Base-by-base conservation (phyloP, 768 basidiomycete genomes). In the Panus rudis region DNA sequence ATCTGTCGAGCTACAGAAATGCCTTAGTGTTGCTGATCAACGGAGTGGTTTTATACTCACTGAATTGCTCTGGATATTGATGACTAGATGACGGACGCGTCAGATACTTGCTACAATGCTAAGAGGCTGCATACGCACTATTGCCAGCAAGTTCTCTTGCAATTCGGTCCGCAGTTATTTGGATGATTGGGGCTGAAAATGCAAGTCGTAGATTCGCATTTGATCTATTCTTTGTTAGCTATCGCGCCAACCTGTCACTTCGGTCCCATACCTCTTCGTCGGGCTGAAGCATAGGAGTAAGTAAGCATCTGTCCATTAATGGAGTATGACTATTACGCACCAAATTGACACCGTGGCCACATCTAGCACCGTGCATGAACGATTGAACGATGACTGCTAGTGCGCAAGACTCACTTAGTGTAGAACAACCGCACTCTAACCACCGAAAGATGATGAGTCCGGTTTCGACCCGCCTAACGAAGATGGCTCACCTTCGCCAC, bases 101-200 rank as follows among this genome's bases (percentile, higher is more conserved):
- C 5, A 60, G 54, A n/a, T n/a, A n/a, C n/a, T n/a, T 19, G 3
- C n/a, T 17, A 11, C 10, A 8, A 11, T 6, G 6, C 4, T 21
- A 14, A 10, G 14, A 17, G n/a, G 6, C 16, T 17, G 13, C n/a
- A 3, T n/a, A 49, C 57, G 57, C 28, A 78, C 76, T 72, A 75
- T 54, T 77, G 76, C 55, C 63, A 68, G 42, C 73, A 75, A 2
- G 58, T 63, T 40, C 56, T 53, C n/a, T 44, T 68, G 63, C 78
- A 81, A 2, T 23, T 23, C 0, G 72, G 72, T 6, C 58, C 65
- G 41, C 77, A 78, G 26, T 53, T 57, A 1, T 45, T 44, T 0
- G 73, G 72, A 48, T 80, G 79, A 41, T 59, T 63, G 0, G 76
- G 68, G 39, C 78, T 79, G 53, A 79, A 78, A 44, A 63, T 75